Conservation (phyloP, 1,284 basidiomycete genomes). For the Fomitiporia mediterranea region DNA sequence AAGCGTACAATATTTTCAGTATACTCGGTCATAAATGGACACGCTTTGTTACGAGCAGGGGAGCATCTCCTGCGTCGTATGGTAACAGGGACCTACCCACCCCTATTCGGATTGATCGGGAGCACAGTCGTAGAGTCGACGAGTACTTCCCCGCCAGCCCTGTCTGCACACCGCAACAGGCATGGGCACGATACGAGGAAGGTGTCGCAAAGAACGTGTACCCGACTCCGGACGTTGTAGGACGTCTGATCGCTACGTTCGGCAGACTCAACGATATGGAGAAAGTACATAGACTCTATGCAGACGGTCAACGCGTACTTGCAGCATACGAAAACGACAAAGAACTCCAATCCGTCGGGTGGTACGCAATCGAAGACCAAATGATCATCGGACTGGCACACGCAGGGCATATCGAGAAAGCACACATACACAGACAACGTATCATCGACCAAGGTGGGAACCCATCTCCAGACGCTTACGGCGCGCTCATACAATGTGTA, state of each 20-base stretch:
- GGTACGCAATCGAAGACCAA: slow-evolving; percentile 79
- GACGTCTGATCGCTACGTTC: slow-evolving; percentile 61
- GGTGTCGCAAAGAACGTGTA: slow-evolving; percentile 37
- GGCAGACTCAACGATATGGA: slow-evolving; percentile 60
- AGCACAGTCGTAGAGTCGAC: slow-evolving; percentile 37
- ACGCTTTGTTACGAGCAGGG: neutral
- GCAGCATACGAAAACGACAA: slow-evolving; percentile 42
- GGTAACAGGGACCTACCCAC: slow-evolving; percentile 16
- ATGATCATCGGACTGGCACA: slow-evolving; percentile 87
- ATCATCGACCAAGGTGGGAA: slow-evolving; percentile 75
- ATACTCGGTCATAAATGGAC: slow-evolving; percentile 8
- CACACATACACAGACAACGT: slow-evolving; percentile 76
- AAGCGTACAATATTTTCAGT: slow-evolving; percentile 3
- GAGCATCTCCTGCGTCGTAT: neutral
- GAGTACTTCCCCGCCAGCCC: slow-evolving; percentile 35
- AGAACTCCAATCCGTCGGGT: slow-evolving; percentile 50
- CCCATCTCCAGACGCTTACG: slow-evolving; percentile 87
- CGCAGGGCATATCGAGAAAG: slow-evolving; percentile 72
- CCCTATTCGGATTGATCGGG: slow-evolving; percentile 28
- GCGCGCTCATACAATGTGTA: slow-evolving; percentile 80
- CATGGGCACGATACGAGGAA: slow-evolving; percentile 37
- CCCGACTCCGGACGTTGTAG: slow-evolving; percentile 53
- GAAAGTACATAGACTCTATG: slow-evolving; percentile 65
- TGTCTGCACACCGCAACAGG: slow-evolving; percentile 28
- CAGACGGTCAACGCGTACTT: slow-evolving; percentile 63